Evolutionary conservation across 2,329 filamentous ascomycete genomes (phyloP).

Genomic region (Pseudofabraea citricarpa): DNA sequence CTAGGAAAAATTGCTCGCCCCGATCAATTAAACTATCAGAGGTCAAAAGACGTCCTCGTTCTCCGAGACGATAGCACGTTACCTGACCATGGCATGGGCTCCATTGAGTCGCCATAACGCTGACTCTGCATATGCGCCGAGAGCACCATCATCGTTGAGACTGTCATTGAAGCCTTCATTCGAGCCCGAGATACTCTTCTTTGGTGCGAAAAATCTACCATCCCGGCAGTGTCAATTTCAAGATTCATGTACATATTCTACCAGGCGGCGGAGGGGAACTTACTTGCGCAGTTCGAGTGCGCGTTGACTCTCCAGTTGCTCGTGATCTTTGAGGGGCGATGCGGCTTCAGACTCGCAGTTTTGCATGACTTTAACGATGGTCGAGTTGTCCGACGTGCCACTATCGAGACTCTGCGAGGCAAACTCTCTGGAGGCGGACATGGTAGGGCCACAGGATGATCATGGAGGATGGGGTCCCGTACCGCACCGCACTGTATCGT

Average conservation of each 20-base stretch:
- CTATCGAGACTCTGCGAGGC: too few relatives aligned
- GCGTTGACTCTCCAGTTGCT: slow-evolving; percentile 12
- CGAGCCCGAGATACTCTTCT: slow-evolving; percentile 3
- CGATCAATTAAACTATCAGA: slow-evolving; percentile 21
- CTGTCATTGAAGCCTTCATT: slow-evolving; percentile 17
- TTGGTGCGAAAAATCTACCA: slow-evolving; percentile 25
- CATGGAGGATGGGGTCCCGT: not conserved
- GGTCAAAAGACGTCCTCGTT: too few relatives aligned
- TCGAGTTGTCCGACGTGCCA: not conserved
- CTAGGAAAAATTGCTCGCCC: slow-evolving; percentile 23
- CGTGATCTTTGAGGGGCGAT: not conserved
- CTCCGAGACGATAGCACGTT: too few relatives aligned
- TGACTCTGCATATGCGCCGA: slow-evolving; percentile 38
- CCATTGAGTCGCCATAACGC: slow-evolving; percentile 37
- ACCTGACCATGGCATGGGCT: slow-evolving; percentile 25
- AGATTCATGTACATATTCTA: too few relatives aligned
- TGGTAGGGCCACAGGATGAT: not conserved
- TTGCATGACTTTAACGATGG: not conserved
- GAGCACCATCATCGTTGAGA: slow-evolving; percentile 25
- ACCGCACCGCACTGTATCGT: not conserved
- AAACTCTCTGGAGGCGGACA: too few relatives aligned
- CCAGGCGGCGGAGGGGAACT: too few relatives aligned
- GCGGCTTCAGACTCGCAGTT: not conserved
- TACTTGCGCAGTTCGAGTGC: slow-evolving; percentile 26
- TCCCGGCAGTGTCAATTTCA: too few relatives aligned